Evolutionary conservation across 192 early-diverging fungal genomes (phyloP).

Genomic region (Thamnidium elegans): DNA sequence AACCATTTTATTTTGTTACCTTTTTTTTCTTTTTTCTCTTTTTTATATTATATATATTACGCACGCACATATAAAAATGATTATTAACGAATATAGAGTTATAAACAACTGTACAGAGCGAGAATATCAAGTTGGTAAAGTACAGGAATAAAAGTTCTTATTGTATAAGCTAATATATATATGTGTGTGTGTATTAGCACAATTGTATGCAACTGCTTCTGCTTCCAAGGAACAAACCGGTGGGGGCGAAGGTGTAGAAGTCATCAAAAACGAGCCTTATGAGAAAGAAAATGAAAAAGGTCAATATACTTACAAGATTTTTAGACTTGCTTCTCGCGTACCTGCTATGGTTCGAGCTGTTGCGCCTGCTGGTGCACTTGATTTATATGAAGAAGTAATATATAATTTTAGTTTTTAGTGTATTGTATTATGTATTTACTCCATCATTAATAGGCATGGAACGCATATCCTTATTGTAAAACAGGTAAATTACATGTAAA

Average conservation of each 20-base stretch:
- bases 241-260: slow-evolving; percentile 79
- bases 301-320: slow-evolving; percentile 81
- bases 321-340: slow-evolving; percentile 49
- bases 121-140: slow-evolving; percentile 61
- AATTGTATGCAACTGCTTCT: slow-evolving; percentile 73
- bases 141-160: background rate
- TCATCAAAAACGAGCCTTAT: slow-evolving; percentile 75
- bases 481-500: slow-evolving; percentile 22
- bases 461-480: slow-evolving; percentile 68
- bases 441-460: slow-evolving; percentile 55
- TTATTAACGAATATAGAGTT: slow-evolving; percentile 75
- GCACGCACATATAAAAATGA: slow-evolving; percentile 31
- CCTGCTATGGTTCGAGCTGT: slow-evolving; percentile 59
- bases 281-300: slow-evolving; percentile 50
- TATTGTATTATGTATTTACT: background rate
- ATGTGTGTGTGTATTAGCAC: slow-evolving; percentile 37
- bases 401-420: too few species aligned
- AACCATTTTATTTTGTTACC: too few species aligned
- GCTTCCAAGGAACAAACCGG: slow-evolving; percentile 77
- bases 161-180: too few species aligned
- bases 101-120: slow-evolving; percentile 72
- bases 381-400: slow-evolving; percentile 63
- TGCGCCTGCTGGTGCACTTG: slow-evolving; percentile 61
- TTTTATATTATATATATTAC: background rate
- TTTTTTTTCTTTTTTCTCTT: background rate